phyloP scores from a whole-genome alignment of 2,329 filamentous ascomycete species.

The Fusarium sp. region DNA sequence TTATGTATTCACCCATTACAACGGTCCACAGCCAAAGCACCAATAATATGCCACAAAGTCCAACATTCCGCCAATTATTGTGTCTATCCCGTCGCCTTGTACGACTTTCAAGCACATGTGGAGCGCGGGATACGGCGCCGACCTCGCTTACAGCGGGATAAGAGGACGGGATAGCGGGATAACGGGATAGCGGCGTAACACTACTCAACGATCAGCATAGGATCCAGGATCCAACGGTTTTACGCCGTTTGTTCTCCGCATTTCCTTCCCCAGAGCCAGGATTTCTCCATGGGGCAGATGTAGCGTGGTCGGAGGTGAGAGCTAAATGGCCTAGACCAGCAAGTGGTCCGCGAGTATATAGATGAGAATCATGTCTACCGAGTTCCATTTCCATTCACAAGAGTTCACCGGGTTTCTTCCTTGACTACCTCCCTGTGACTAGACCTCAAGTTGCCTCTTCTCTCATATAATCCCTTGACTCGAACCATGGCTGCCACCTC shows the following conservation, averaged over 20 bases:
- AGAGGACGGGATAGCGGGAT: constrained; percentile 31
- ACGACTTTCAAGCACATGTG: neutral
- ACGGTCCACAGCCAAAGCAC: neutral
- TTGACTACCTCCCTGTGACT: neutral
- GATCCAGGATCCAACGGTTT: neutral
- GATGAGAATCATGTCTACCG: neutral
- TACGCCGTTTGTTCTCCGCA: constrained; percentile 7
- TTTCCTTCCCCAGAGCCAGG: constrained; percentile 9
- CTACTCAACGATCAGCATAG: neutral
- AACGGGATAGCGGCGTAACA: constrained; percentile 21
- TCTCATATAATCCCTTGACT: neutral
- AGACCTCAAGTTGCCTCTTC: neutral
- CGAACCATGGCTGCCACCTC: constrained; percentile 6
- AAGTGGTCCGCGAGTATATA: constrained; percentile 4
- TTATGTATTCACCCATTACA: constrained; percentile 15
- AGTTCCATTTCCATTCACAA: neutral
- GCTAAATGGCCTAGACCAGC: neutral
- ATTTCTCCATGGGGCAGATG: constrained; percentile 10
- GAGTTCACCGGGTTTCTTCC: neutral
- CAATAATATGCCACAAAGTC: neutral
- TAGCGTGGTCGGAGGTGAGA: neutral
- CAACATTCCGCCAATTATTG: neutral
- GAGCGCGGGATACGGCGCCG: constrained; percentile 7
- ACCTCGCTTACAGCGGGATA: constrained; percentile 18
- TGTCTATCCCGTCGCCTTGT: constrained; percentile 1